Percentiles rank a stretch among this genome's conserved stretches.
These are phyloP conservation scores for Proliferodiscus dingleyae DNA, from an alignment of 2,329 filamentous ascomycete genomes.

Conservation along the genomic window DNA sequence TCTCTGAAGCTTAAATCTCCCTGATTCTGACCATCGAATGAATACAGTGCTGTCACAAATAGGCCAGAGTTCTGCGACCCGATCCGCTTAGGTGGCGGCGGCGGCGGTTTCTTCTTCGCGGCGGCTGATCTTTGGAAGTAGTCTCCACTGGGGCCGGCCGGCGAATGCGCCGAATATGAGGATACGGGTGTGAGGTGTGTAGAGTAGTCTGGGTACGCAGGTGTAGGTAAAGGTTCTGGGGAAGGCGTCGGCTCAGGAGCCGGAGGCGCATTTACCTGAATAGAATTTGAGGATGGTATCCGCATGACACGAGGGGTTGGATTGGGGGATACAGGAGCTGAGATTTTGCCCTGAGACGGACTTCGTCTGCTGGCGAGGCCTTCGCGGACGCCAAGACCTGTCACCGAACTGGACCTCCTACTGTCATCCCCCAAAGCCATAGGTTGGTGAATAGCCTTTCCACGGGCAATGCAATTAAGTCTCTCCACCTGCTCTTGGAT, in stretches of 20 bases:
- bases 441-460: slow-evolving; percentile 59
- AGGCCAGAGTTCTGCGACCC: slow-evolving; percentile 40
- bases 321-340: slow-evolving; percentile 19
- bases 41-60: slow-evolving; percentile 63
- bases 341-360: slow-evolving; percentile 34
- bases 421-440: slow-evolving; percentile 35
- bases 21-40: slow-evolving; percentile 63
- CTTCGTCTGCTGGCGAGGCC: slow-evolving; percentile 38
- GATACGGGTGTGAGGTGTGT: slow-evolving; percentile 24
- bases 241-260: slow-evolving; percentile 20
- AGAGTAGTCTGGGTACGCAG: slow-evolving; percentile 23
- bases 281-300: slow-evolving; percentile 21
- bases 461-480: slow-evolving; percentile 58
- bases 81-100: slow-evolving; percentile 58
- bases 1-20: slow-evolving; percentile 72
- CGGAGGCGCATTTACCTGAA: slow-evolving; percentile 13
- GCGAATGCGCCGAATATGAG: slow-evolving; percentile 25
- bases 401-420: slow-evolving; percentile 24
- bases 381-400: slow-evolving; percentile 31
- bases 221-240: slow-evolving; percentile 14
- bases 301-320: slow-evolving; percentile 21
- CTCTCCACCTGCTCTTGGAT: slow-evolving; percentile 63
- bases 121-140: slow-evolving; percentile 33
- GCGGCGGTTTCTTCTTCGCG: slow-evolving; percentile 70
- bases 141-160: slow-evolving; percentile 24